These are phyloP conservation scores for Penicillium sp. DNA, from an alignment of 2,329 filamentous ascomycete genomes.

Conservation along the genomic window DNA sequence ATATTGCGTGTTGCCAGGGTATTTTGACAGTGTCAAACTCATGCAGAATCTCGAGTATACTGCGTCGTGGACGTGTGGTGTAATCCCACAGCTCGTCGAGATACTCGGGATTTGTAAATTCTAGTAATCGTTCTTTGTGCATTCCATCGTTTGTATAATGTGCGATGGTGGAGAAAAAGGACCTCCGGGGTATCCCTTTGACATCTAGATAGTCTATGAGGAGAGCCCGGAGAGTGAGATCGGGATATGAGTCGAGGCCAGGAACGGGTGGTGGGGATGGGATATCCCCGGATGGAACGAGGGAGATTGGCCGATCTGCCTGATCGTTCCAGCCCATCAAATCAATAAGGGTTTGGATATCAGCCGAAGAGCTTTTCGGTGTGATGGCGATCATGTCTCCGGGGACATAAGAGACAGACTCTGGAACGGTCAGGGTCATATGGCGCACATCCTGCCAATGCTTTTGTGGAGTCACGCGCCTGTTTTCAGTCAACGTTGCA, in stretches of 20 bases:
- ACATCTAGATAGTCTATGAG: slow-evolving; percentile 85
- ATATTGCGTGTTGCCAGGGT: slow-evolving; percentile 69
- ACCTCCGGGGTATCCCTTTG: slow-evolving; percentile 80
- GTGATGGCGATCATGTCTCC: slow-evolving; percentile 80
- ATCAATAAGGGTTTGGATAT: slow-evolving; percentile 75
- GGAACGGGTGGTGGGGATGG: slow-evolving; percentile 33
- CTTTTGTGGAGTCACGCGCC: slow-evolving; percentile 67
- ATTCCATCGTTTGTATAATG: slow-evolving; percentile 70
- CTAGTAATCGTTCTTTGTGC: slow-evolving; percentile 77
- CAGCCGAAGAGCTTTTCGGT: slow-evolving; percentile 79
- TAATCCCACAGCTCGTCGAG: slow-evolving; percentile 96
- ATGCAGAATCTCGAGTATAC: slow-evolving; percentile 85
- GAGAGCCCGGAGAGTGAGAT: slow-evolving; percentile 68
- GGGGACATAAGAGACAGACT: slow-evolving; percentile 56
- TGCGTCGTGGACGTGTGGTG: slow-evolving; percentile 82
- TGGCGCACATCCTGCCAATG: slow-evolving; percentile 96
- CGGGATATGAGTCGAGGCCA: slow-evolving; percentile 36
- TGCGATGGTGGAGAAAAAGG: slow-evolving; percentile 76
- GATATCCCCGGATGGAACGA: slow-evolving; percentile 40
- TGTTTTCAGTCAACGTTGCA: slow-evolving; percentile 64
- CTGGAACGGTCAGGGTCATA: slow-evolving; percentile 58
- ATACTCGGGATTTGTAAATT: slow-evolving; percentile 76
- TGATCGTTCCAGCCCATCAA: slow-evolving; percentile 75
- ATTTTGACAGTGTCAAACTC: slow-evolving; percentile 85
- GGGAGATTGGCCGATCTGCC: slow-evolving; percentile 67